Evolutionary conservation across 163 green algal genomes (phyloP).

Genomic region (Chlamydomonas reinhardtii): DNA sequence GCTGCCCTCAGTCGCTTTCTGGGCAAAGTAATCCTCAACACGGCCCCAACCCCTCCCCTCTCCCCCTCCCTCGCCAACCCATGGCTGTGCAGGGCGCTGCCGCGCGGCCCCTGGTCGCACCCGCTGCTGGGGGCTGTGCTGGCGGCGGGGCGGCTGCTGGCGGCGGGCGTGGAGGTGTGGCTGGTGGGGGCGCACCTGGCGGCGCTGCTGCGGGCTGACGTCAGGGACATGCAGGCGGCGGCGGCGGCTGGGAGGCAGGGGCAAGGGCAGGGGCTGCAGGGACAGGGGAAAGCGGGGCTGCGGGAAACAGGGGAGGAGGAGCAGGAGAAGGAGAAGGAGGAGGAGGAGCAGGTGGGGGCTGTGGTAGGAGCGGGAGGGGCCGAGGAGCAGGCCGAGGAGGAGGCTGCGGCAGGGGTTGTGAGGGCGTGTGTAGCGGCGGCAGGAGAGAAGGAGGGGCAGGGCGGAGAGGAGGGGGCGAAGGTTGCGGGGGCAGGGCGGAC

Average conservation of each 20-base stretch:
- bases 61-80: no score
- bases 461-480: no score
- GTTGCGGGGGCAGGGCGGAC: no score
- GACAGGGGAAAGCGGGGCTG: background rate
- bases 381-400: background rate
- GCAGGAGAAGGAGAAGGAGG: background rate
- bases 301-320: background rate
- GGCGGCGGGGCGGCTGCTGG: constrained; percentile 54
- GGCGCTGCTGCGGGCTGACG: constrained; percentile 40
- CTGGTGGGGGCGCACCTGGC: constrained; percentile 50
- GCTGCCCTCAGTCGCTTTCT: no score
- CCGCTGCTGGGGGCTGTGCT: constrained; percentile 47
- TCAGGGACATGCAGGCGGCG: no score
- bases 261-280: background rate
- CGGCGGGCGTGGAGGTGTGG: constrained; percentile 67
- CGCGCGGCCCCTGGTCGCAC: background rate
- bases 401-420: no score
- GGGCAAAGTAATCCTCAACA: no score
- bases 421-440: no score
- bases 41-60: no score
- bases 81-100: constrained; percentile 16
- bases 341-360: background rate
- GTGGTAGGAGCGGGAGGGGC: no score
- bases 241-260: background rate
- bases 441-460: no score